Evolutionary conservation across 352 stramenopile species (phyloP), one percentile per base, ranked within the genome.

Genomic region (Phytophthora cactorum): DNA sequence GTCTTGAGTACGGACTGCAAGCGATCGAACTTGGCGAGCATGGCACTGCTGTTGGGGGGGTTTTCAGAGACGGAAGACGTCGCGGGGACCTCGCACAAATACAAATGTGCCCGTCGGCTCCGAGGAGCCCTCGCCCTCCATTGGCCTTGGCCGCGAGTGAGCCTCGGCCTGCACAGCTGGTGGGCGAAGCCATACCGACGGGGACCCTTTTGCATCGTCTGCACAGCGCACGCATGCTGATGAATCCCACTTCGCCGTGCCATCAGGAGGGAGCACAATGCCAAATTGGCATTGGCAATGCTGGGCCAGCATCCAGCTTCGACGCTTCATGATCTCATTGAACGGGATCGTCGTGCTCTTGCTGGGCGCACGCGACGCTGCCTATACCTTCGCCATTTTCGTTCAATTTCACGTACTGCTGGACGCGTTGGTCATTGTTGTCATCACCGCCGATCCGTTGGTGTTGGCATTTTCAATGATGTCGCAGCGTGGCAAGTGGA

Each of bases 161-260:
- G 22, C 44, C 61, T 6, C 46, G 52, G 10, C 8, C 45, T 17
- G 14, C 22, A 45, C 64, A 72, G 57, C 64, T 67, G 64, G 64
- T 49, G 43, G 57, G 41, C 56, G 64, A 63, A 72, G 64, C 64
- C 64, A 72, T 72, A 36, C 61, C 29, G 36, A 14, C 56, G 27
- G 47, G 28, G 63, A 61, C 62, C 22, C 62, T 50, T 55, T 65
- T 46, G 63, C 63, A 38, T 63, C 64, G 58, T 72, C 64, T 72
- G 64, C 58, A 55, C 17, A 52, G 64, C 44, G 64, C 50, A 66
- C 57, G 64, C 44, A 68, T 72, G 64, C 57, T 67, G 57, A 63
- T 62, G 38, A 52, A 56, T 69, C 46, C 43, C 57, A 56, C 43
- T 44, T 41, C 34, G 38, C 52, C 36, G 52, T 43, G 63, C 61